Evolutionary conservation across 805 yeast genomes (phyloP), one percentile per base, ranked within the genome.

Genomic region (Candida sakaeoensis): DNA sequence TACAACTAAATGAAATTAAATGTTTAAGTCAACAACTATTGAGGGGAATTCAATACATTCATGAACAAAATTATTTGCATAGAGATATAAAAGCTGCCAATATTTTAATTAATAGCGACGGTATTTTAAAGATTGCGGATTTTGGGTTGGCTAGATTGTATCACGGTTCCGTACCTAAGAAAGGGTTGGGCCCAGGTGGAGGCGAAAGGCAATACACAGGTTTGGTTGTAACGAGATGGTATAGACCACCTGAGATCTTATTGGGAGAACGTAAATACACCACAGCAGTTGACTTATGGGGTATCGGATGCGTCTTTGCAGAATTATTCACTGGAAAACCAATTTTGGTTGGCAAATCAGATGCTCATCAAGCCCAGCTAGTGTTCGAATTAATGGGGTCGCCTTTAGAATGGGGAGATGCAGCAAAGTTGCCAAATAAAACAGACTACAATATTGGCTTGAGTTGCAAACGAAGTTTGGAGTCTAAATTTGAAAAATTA

Each of bases 61-160:
- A 93, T 55, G 61, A 65, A 8, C 64, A 69, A 27, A 61, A 65
- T 19, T 77, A 67, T 48, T 65, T 77, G 43, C 99, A 93, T 59
- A 74, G 99, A 42, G 99, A 93, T 55, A 86, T 93, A 43, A 93
- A 93, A 60, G 89, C 98, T 0, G 96, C 99, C n/a, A 93, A 93
- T 53, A 85, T 93, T 24, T 72, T 93, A 27, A 73, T 93, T 7
- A 90, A 85, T 52, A 75, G 71, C 38, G 65, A 71, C 37, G 99
- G 99, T 1, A 65, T 78, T 7, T 69, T 95, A 27, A 91, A 91
- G 54, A 78, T 93, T 34, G 99, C 96, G 2, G 99, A 93, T 63
- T 95, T 93, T 59, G 99, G 99, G 1, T 68, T 93, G 26, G 98
- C 98, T 1, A 71, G 98, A 46, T 58, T 71, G 14, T 85, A 79